Conservation (phyloP, 1,139 yeast species). For the Taphrina deformans region DNA sequence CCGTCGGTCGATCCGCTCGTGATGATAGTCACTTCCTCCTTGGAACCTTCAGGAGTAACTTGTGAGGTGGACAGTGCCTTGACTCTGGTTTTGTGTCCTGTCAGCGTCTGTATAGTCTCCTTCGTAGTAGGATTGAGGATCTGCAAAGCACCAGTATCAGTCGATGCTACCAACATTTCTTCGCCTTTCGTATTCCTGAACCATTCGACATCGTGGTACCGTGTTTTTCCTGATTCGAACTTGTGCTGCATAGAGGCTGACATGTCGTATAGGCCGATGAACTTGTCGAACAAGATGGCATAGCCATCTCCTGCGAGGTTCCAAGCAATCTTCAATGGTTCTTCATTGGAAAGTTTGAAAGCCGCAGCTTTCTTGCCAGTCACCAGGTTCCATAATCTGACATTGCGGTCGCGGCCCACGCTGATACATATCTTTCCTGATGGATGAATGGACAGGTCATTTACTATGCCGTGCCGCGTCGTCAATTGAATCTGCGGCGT, state of each 20-base stretch:
- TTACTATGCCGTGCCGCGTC: conserved; percentile 59
- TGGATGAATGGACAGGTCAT: conserved; percentile 86
- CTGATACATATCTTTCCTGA: conserved; percentile 89
- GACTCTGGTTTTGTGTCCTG: conserved; percentile 25
- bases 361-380: conserved; percentile 94
- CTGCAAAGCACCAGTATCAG: conserved; percentile 12
- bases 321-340: conserved; percentile 25
- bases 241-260: conserved; percentile 18
- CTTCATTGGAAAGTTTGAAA: conserved; percentile 50
- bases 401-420: conserved; percentile 78
- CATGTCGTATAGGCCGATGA: conserved; percentile 23
- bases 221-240: conserved; percentile 4
- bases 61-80: conserved; percentile 6
- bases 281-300: conserved; percentile 24
- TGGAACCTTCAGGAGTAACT: neutral
- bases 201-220: conserved; percentile 15
- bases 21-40: conserved; percentile 49
- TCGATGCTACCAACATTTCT: conserved; percentile 2
- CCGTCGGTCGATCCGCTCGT: conserved; percentile 92
- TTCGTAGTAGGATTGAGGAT: conserved; percentile 5
- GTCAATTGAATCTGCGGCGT: conserved; percentile 83
- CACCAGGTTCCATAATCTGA: conserved; percentile 93
- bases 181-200: neutral
- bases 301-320: conserved; percentile 22
- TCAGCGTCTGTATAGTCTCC: neutral